These are phyloP conservation scores for Cotoneaster glaucophyllus DNA, from an alignment of 306 rosid genomes.

Conservation along the genomic window DNA sequence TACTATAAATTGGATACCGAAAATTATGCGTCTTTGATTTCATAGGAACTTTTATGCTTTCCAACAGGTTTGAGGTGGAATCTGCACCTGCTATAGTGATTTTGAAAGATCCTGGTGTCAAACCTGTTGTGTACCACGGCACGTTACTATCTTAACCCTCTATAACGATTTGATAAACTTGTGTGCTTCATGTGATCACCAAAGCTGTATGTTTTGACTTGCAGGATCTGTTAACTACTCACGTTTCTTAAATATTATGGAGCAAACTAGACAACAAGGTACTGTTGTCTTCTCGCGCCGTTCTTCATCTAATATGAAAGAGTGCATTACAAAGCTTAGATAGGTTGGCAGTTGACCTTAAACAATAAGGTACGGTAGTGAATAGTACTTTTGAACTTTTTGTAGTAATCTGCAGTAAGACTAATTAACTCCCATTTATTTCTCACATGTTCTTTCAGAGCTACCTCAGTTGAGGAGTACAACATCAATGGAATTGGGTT, in stretches of 20 bases:
- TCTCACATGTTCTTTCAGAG: conserved; percentile 32
- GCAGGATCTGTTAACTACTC: conserved; percentile 62
- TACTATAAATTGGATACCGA: background rate
- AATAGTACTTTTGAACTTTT: background rate
- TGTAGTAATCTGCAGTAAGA: background rate
- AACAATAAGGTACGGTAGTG: too few species aligned
- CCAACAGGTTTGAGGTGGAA: conserved; percentile 79
- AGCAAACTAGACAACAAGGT: conserved; percentile 81
- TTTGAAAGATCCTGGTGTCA: conserved; percentile 88
- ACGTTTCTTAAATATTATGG: conserved; percentile 50
- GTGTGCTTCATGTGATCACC: conserved; percentile 11
- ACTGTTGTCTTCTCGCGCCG: background rate
- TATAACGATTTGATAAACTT: conserved; percentile 6
- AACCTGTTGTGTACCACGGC: conserved; percentile 84
- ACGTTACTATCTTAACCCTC: conserved; percentile 17
- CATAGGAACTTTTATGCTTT: conserved; percentile 2
- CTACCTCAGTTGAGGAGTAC: conserved; percentile 72
- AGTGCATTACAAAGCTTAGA: background rate
- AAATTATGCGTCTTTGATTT: background rate
- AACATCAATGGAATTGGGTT: conserved; percentile 85
- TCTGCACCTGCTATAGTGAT: conserved; percentile 82
- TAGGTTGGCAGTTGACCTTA: background rate
- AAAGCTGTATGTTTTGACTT: conserved; percentile 13
- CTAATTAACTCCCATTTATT: background rate
- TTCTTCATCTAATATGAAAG: background rate